These are phyloP conservation scores for Phyllosticta citrichinensis DNA, from an alignment of 2,329 filamentous ascomycete genomes.

Conservation along the genomic window DNA sequence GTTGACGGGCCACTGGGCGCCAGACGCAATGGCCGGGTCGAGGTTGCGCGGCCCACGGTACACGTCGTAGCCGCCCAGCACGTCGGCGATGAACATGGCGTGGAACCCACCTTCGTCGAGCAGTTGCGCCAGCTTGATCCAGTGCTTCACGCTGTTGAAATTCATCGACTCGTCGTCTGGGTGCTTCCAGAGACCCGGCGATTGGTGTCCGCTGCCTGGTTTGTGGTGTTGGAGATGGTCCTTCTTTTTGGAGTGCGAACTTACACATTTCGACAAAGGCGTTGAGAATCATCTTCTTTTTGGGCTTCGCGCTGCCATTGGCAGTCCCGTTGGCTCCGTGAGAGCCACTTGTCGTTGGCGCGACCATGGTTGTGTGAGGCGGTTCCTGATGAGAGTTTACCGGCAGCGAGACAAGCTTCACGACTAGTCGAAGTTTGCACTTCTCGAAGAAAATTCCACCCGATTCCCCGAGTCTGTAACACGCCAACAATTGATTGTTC, in stretches of 20 bases:
- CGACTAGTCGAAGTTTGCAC: neutral
- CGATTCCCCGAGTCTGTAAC: no score
- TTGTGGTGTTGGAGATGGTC: neutral
- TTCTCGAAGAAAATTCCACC: neutral
- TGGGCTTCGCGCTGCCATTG: constrained; percentile 12
- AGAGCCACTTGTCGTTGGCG: constrained; percentile 2
- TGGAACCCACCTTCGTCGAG: constrained; percentile 31
- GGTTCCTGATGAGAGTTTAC: no score
- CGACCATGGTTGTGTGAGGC: neutral
- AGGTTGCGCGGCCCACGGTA: constrained; percentile 50
- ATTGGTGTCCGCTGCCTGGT: constrained; percentile 16
- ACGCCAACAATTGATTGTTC: neutral
- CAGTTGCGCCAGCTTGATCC: constrained; percentile 28
- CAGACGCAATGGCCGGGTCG: constrained; percentile 49
- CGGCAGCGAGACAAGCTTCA: no score
- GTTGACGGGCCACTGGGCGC: constrained; percentile 62
- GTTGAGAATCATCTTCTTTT: constrained; percentile 32
- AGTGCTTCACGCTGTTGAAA: constrained; percentile 36
- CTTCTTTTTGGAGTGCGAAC: neutral
- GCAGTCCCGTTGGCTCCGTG: neutral
- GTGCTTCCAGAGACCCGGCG: constrained; percentile 52
- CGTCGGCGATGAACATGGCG: constrained; percentile 33
- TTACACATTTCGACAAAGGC: constrained; percentile 30
- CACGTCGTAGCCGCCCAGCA: constrained; percentile 58
- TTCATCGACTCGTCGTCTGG: constrained; percentile 41